Base-by-base conservation (phyloP, 1,139 yeast species). In the Hemisphaericaspora lyxosophila region DNA sequence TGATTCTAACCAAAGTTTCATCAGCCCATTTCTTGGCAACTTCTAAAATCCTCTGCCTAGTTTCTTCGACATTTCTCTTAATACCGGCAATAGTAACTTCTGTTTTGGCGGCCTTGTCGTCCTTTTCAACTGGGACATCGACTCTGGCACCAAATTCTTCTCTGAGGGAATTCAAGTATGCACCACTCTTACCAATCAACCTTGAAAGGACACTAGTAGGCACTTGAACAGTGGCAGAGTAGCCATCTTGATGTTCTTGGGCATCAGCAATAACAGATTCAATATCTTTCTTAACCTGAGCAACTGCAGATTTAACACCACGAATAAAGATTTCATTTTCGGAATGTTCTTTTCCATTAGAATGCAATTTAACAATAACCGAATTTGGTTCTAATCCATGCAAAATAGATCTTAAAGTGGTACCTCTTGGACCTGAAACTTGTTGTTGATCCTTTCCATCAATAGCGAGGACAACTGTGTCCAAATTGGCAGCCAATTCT, bases 161-260 rank as follows among this genome's bases (percentile, higher is more conserved):
- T 49, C 84, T 76, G 48, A 88, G 63, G 38, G 78, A 67, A 50
- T 78, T 76, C 57, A 92, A 66, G 56, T 82, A 79, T 31, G 86
- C 67, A 41, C 98, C 98, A 45, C 80, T 86, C 59, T 84, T 85
- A 49, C 98, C 99, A 60, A 94, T 88, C 40, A 94, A 73, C 62
- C 95, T 82, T 30, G 94, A 76, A 43, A 90, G 70, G 34, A 80
- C 77, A 40, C 73, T 67, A 2, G 79, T 62, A 43, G 97, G 95
- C 54, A 88, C 82, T 32, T 68, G 70, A 48, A 79, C 63, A 29
- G 74, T 66, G 16, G 80, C 61, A 36, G 70, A 64, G 60, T 75
- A 85, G 36, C 77, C 76, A 43, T 82, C 77, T 19, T 80, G 75
- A 50, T 78, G 75, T 51, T 82, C 81, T 52, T 78, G 75, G 36